Percentiles rank a stretch among this genome's conserved stretches.
Evolutionary conservation across 352 stramenopile genomes (phyloP).

Genomic region (Pythium pyrilobum): DNA sequence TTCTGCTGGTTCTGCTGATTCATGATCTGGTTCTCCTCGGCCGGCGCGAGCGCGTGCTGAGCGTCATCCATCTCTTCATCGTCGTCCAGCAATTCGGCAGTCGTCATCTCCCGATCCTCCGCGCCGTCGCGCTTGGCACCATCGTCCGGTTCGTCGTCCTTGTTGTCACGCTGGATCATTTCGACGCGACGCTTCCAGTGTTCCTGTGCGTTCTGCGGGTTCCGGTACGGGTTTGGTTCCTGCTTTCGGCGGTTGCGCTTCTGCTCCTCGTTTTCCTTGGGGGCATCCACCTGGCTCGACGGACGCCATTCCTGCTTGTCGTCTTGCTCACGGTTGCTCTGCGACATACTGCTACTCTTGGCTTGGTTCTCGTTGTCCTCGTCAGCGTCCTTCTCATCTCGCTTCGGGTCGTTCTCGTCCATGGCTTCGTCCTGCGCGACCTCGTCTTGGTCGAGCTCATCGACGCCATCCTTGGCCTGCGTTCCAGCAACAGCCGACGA

Average conservation of each 20-base stretch:
- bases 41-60: slow-evolving; percentile 33
- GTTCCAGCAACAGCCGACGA: slow-evolving; percentile 53
- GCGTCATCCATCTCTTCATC: slow-evolving; percentile 37
- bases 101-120: slow-evolving; percentile 22
- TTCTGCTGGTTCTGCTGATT: slow-evolving; percentile 25
- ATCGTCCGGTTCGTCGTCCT: slow-evolving; percentile 18
- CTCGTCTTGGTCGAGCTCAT: slow-evolving; percentile 58
- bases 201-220: slow-evolving; percentile 93
- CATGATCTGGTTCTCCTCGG: slow-evolving; percentile 35
- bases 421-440: slow-evolving; percentile 26
- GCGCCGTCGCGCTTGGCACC: slow-evolving; percentile 5
- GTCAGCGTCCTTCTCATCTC: slow-evolving; percentile 32
- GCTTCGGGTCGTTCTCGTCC: slow-evolving; percentile 37
- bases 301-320: slow-evolving; percentile 33
- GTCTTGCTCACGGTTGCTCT: slow-evolving; percentile 35
- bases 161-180: slow-evolving; percentile 57
- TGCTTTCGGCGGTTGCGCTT: slow-evolving; percentile 64
- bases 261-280: slow-evolving; percentile 60
- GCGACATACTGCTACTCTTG: slow-evolving; percentile 45
- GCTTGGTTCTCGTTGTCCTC: slow-evolving; percentile 52
- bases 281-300: slow-evolving; percentile 28
- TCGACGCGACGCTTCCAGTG: slow-evolving; percentile 97
- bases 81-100: slow-evolving; percentile 34
- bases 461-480: slow-evolving; percentile 80
- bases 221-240: slow-evolving; percentile 94